Percentiles rank a stretch among this genome's conserved stretches.
phyloP scores from a whole-genome alignment of 768 basidiomycete species.

The Rhodotorula babjevae region DNA sequence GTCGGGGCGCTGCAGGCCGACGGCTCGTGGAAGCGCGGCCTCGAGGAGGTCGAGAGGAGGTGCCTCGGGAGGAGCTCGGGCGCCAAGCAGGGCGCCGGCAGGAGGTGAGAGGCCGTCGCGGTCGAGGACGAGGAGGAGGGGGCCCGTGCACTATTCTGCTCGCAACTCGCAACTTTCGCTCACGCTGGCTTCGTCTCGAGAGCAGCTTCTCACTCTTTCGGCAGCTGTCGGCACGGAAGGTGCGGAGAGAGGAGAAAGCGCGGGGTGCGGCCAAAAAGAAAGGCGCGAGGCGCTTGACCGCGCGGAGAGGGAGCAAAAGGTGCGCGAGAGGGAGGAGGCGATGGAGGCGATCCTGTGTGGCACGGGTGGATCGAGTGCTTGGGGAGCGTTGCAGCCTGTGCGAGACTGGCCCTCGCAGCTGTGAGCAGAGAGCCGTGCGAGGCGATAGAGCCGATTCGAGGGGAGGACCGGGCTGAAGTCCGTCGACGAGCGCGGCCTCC shows the following conservation, averaged over 20 bases:
- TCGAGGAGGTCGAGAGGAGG: slow-evolving; percentile 13
- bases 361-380: neutral
- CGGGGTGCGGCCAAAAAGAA: no score
- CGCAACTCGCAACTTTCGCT: slow-evolving; percentile 1
- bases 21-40: neutral
- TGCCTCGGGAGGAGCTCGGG: neutral
- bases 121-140: neutral
- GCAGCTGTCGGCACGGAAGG: no score
- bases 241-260: no score
- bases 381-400: neutral
- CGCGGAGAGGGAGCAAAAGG: no score
- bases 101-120: no score
- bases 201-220: no score
- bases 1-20: neutral
- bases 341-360: neutral
- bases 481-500: no score
- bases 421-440: no score
- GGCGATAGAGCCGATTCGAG: neutral
- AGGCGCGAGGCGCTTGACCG: no score
- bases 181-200: no score
- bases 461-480: no score
- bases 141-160: neutral
- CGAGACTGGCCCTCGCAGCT: no score
- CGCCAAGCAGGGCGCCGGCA: neutral
- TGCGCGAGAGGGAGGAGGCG: neutral